Conservation (phyloP, 2,329 filamentous ascomycete species). For the Fusarium tupiense region DNA sequence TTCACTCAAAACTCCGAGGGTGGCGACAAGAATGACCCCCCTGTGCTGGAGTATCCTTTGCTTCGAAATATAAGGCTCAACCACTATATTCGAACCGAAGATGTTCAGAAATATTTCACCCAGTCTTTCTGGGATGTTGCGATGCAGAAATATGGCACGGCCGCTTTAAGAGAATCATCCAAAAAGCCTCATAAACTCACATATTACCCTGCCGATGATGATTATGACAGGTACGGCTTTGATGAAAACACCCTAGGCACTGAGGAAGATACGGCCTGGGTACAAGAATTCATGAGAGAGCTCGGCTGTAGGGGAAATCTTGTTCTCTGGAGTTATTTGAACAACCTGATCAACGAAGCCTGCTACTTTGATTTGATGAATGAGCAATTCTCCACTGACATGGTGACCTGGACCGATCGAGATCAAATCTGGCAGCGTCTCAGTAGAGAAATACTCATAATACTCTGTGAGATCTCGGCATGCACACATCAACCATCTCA, state of each 20-base stretch:
- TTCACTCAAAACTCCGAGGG: conserved; percentile 1
- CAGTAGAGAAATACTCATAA: conserved; percentile 1
- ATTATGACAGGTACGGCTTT: neutral
- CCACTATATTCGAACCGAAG: conserved; percentile 24
- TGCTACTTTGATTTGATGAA: conserved; percentile 26
- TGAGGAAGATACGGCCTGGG: neutral
- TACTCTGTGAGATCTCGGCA: conserved; percentile 22
- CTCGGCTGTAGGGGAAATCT: neutral
- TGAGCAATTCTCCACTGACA: conserved; percentile 10
- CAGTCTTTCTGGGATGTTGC: conserved; percentile 42
- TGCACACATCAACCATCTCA: neutral
- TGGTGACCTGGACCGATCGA: neutral
- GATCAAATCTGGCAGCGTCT: neutral
- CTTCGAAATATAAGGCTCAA: neutral
- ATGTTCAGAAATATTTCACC: conserved; percentile 33
- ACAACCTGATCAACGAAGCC: conserved; percentile 30
- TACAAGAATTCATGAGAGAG: neutral
- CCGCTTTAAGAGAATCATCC: conserved; percentile 31
- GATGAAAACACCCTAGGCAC: neutral
- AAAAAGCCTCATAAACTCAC: conserved; percentile 32
- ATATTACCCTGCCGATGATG: conserved; percentile 17
- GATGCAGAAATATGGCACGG: conserved; percentile 39
- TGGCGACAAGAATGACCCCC: neutral
- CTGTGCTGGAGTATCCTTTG: neutral
- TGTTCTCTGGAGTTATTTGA: conserved; percentile 30